A percentile compares a stretch with the other conserved stretches of the same genome.
phyloP scores from a whole-genome alignment of 2,329 filamentous ascomycete genomes.

The Fusarium secorum region DNA sequence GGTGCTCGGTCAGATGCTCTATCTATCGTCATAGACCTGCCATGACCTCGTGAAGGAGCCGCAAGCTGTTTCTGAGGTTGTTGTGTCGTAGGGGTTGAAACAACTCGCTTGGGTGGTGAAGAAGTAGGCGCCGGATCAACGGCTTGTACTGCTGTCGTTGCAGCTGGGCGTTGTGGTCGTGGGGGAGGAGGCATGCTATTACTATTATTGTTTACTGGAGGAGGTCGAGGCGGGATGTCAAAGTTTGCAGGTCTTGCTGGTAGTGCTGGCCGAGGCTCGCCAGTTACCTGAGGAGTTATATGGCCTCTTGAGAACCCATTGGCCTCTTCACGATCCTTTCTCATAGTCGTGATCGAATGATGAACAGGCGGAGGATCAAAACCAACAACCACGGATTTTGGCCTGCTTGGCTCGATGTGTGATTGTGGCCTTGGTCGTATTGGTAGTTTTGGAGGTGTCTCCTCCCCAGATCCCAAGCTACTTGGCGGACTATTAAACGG shows the following conservation, averaged over 20 bases:
- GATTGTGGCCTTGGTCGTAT: conserved; percentile 58
- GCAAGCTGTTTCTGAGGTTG: conserved; percentile 43
- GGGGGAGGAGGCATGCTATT: conserved; percentile 51
- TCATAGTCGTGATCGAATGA: conserved; percentile 54
- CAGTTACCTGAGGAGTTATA: conserved; percentile 52
- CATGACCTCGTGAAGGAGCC: conserved; percentile 44
- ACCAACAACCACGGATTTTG: conserved; percentile 31
- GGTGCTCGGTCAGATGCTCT: conserved; percentile 38
- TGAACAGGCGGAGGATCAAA: conserved; percentile 65
- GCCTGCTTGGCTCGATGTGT: conserved; percentile 35
- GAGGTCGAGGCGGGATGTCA: conserved; percentile 34
- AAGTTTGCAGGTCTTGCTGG: conserved; percentile 57
- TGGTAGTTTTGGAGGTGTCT: conserved; percentile 59
- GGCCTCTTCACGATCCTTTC: conserved; percentile 55
- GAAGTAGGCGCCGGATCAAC: conserved; percentile 24
- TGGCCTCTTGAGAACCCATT: conserved; percentile 51
- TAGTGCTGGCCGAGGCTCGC: conserved; percentile 57
- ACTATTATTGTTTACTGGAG: conserved; percentile 22
- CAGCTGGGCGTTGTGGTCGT: conserved; percentile 54
- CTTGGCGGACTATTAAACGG: conserved; percentile 89
- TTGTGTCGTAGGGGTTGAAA: conserved; percentile 45
- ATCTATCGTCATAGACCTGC: conserved; percentile 50
- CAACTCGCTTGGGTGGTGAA: conserved; percentile 44
- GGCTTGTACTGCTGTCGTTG: conserved; percentile 30
- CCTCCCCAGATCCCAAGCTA: conserved; percentile 67